Conservation (phyloP, 148 eudicot genomes). For the Polygonum maritimum region DNA sequence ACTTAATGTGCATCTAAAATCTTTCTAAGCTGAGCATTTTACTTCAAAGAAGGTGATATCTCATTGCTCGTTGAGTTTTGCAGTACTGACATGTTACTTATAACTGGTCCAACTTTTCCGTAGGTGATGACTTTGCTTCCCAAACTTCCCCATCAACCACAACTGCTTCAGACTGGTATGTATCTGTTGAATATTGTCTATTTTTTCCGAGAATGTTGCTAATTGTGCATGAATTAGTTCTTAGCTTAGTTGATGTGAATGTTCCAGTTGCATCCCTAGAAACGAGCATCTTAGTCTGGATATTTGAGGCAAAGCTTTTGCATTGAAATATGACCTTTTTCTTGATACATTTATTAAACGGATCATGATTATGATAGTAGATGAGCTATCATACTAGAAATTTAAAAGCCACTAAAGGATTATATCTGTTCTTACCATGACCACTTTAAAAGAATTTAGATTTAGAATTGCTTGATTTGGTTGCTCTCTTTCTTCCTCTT, state of each 20-base stretch:
- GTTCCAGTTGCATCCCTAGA: not conserved
- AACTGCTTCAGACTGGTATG: conserved; percentile 84
- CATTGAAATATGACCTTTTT: not conserved
- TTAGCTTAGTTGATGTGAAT: not conserved
- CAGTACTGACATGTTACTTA: not conserved
- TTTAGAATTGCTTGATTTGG: not conserved
- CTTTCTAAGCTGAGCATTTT: not conserved
- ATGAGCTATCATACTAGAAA: not conserved
- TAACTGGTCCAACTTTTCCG: not conserved
- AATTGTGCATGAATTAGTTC: not conserved
- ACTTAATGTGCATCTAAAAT: not conserved
- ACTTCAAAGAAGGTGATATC: not conserved
- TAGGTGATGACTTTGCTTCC: conserved; percentile 87
- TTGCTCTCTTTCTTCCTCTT: not conserved
- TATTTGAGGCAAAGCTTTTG: not conserved
- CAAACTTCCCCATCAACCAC: conserved; percentile 90
- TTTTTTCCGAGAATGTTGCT: not conserved
- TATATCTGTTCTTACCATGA: not conserved
- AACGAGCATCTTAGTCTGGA: not conserved
- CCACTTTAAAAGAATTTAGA: not conserved
- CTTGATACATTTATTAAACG: not conserved
- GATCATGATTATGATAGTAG: not conserved
- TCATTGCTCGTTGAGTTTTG: not conserved
- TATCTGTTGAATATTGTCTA: not conserved
- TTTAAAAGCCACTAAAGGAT: not conserved